Evolutionary conservation across 2,329 filamentous ascomycete genomes (phyloP), one percentile per base, ranked within the genome.

Genomic region (Fusarium sp.): DNA sequence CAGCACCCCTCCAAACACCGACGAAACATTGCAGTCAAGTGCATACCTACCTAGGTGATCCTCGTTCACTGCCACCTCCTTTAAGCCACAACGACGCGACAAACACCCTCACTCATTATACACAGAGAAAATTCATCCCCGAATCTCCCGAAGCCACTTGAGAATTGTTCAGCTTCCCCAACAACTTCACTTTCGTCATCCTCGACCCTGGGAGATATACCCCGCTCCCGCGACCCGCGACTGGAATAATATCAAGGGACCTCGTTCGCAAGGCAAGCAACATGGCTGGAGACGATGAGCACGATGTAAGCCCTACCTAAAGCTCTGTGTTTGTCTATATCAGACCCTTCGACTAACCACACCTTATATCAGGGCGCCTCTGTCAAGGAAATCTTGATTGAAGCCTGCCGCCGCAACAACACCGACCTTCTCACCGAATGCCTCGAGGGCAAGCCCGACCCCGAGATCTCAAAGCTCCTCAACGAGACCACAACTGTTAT

Each of bases 401-500:
- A 97, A 84, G 93, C 96, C 75, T 97, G 93, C 83, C 93, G 95
- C 65, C 89, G 94, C 76, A 95, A 98, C 86, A 98, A 98, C 82
- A 90, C 90, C 72, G 91, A 95, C 55, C 89, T 98, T 64, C 89
- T 98, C 58, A 82, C 88, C 73, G 91, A 96, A 75, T 87, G 94
- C 59, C 85, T 98, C 71, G 81, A 87, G 42, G 82, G 83, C 70
- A 87, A 87, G 70, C 81, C 83, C 61, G 89, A 91, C 56, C 85
- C 88, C 62, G 85, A 92, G 75, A 89, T 93, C 64, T 90, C 94
- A 34, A 80, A 87, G 51, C 89, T 97, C 71, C 89, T 99, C 78
- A 99, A 99, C 84, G 87, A 88, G 47, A 93, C 94, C 51, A 92
- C 89, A 45, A 94, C 96, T 74, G 89, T 94, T 13, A 86, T 98